A percentile compares a stretch with the other conserved stretches of the same genome.
Evolutionary conservation across 495 filamentous ascomycete species (phyloP).

Genomic region (Lichenothelia convexa): DNA sequence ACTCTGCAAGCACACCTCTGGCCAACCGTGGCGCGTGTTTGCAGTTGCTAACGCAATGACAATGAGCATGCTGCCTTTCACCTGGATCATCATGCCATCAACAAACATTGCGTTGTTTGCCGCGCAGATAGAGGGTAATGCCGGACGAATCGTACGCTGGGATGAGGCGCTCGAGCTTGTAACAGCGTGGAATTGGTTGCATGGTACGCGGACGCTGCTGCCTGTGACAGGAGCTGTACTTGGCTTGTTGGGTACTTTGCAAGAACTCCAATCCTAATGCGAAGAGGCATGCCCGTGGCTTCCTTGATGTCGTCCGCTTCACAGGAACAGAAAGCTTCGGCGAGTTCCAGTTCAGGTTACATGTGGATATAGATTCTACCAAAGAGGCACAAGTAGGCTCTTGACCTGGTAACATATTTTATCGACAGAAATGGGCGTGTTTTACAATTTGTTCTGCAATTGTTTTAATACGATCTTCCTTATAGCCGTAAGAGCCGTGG

Average conservation of each 20-base stretch:
- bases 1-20: slow-evolving; percentile 1
- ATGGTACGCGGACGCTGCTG: slow-evolving; percentile 7
- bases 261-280: too few relatives aligned
- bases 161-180: slow-evolving; percentile 6
- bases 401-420: too few relatives aligned
- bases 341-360: too few relatives aligned
- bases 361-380: too few relatives aligned
- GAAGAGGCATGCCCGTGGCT: too few relatives aligned
- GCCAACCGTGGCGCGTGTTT: slow-evolving; percentile 9
- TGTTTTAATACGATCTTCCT: too few relatives aligned
- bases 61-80: slow-evolving; percentile 18
- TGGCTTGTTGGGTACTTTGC: neutral
- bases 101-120: slow-evolving; percentile 18
- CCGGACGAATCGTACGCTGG: neutral
- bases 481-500: too few relatives aligned
- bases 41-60: slow-evolving; percentile 9
- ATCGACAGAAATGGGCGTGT: too few relatives aligned
- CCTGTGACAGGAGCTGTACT: slow-evolving; percentile 7
- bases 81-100: slow-evolving; percentile 17
- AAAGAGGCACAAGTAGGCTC: too few relatives aligned
- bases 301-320: too few relatives aligned
- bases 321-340: too few relatives aligned
- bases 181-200: slow-evolving; percentile 10
- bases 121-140: slow-evolving; percentile 4
- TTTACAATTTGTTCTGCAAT: too few relatives aligned